Percentiles rank a stretch among this genome's conserved stretches.
These are phyloP conservation scores for Tulasnella calospora DNA, from an alignment of 768 basidiomycete species.

Conservation along the genomic window DNA sequence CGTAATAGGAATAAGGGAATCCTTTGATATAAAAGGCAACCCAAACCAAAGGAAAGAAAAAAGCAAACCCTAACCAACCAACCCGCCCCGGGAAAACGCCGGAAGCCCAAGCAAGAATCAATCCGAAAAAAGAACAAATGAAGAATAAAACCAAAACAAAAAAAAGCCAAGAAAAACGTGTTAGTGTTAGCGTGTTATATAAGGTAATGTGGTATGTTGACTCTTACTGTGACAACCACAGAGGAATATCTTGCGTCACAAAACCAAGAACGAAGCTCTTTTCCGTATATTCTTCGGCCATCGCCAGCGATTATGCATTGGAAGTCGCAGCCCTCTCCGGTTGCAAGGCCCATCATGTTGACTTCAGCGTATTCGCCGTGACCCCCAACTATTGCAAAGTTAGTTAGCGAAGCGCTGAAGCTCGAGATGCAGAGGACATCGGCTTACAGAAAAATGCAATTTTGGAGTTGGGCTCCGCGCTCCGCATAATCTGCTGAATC, in stretches of 20 bases:
- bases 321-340: neutral
- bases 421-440: no score
- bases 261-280: neutral
- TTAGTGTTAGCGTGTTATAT: neutral
- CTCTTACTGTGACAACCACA: neutral
- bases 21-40: neutral
- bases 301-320: neutral
- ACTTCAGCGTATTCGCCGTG: neutral
- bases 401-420: no score
- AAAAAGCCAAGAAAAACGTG: neutral
- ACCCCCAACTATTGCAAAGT: no score
- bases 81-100: neutral
- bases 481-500: no score
- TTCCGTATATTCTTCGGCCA: neutral
- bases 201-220: neutral
- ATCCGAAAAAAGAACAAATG: no score
- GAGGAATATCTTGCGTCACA: neutral
- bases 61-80: neutral
- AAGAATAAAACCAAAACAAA: neutral
- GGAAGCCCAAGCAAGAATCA: no score
- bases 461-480: no score
- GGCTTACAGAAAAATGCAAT: no score
- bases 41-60: neutral
- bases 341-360: neutral
- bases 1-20: neutral